Base-by-base conservation (phyloP, 2,329 filamentous ascomycete genomes). In the Gnomoniopsis sp. region DNA sequence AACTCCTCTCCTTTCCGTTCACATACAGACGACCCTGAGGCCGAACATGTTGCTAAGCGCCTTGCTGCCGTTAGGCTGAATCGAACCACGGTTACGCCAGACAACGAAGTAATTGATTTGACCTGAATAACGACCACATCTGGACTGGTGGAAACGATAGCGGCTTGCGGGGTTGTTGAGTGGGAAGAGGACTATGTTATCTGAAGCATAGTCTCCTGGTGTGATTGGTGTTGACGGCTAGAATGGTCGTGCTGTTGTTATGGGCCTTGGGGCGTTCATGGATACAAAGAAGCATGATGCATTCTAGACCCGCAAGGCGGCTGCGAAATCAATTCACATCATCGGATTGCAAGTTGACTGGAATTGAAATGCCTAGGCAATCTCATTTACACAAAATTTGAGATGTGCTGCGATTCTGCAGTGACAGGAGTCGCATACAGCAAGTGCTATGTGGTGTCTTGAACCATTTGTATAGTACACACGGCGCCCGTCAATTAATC, bases 51-150 rank as follows among this genome's bases (percentile, higher is more conserved):
- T 79, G 80, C 83, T 85, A 86, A 86, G 78, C 78, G 82, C 76
- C 81, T 86, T 83, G 81, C 82, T 80, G 80, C 81, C 75, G 81
- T 85, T 81, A 86, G 83, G 80, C 79, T 84, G 74, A 83, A 81
- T 69, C 77, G 61, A 65, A 66, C 51, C 64, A 58, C 58, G 62
- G 61, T 34, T 36, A 17, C 38, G 44, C 38, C 46, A 17, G 49
- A 41, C 19, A 46, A 52, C n/a, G 34, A 46, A 19, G 43, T 12
- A 17, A 46, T 14, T 11, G 22, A 43, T 41, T 21, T 48, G 41
- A 51, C 36, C 17, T 49, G 59, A 51, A 36, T 47, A 15, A 22
- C 17, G n/a, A 6, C 7, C 17, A 8, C 33, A 17, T 4, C 26
- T 17, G 46, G 11, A 12, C n/a, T 30, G 53, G 19, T 19, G 54